Evolutionary conservation across 2,329 filamentous ascomycete species (phyloP), one percentile per base, ranked within the genome.

Genomic region (Ascocoryne sarcoides): DNA sequence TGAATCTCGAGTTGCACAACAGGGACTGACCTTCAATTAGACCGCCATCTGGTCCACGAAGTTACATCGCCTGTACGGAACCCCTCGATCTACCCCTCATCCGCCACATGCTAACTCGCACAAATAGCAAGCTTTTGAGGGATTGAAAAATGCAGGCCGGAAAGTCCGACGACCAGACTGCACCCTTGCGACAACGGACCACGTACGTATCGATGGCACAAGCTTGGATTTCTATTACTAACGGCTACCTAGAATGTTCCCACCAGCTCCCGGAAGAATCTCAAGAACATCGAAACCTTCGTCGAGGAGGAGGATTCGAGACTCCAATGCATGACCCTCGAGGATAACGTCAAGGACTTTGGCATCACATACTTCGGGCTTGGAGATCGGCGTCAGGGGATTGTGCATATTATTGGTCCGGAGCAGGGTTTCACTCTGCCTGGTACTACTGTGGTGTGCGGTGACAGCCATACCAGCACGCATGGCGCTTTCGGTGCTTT

Each of bases 401-500:
- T 98, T 56, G 92, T 96, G 43, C 92, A 98, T 67, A 86, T 98
- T 57, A 96, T 98, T 56, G 92, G 92, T 26, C 92, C 92, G 30
- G 92, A 98, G 71, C 92, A 98, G 66, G 92, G 92, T 53, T 98
- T 98, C 71, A 98, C 92, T 42, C 82, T 96, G 28, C 92, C 92
- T 31, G 92, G 87, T 53, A 96, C 92, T 40, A 98, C 92, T 3
- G 84, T 96, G 28, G 92, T 96, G 51, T 96, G 92, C 60, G 92
- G 92, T 64, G 92, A 98, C 73, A 94, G 85, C 59, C 92, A 98
- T 64, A 98, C 92, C 34, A 95, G 90, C 18, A 98, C 92, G 48
- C 92, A 98, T 66, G 92, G 92, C 57, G 92, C 92, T 38, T 98
- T 96, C 56, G 92, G 92, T 52, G 76, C 89, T 54, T 77, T 96